Percentiles rank a stretch among this genome's conserved stretches.
Conservation (phyloP, 805 yeast species). For the Starmerella stigmatis region DNA sequence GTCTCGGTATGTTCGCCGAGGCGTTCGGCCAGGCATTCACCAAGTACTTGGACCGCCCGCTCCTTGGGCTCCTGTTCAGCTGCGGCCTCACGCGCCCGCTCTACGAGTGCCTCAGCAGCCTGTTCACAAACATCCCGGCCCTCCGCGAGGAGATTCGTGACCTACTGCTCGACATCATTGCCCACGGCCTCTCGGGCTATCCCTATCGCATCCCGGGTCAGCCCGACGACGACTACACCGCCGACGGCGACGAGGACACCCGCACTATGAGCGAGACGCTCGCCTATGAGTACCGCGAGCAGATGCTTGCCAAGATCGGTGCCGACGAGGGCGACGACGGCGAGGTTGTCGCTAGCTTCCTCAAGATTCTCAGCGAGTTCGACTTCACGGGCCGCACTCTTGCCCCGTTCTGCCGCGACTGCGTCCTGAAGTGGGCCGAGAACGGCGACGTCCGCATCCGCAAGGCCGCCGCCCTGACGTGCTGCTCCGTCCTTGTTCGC, state of each 20-base stretch:
- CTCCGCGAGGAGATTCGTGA: slow-evolving; percentile 62
- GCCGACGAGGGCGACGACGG: slow-evolving; percentile 41
- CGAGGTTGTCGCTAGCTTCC: slow-evolving; percentile 58
- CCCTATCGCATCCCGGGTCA: slow-evolving; percentile 78
- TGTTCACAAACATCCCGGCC: slow-evolving; percentile 69
- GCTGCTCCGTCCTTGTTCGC: slow-evolving; percentile 60
- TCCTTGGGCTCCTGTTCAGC: slow-evolving; percentile 64
- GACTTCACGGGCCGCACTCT: slow-evolving; percentile 65
- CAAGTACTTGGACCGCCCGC: slow-evolving; percentile 72
- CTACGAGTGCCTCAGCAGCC: slow-evolving; percentile 59
- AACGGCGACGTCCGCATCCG: slow-evolving; percentile 72
- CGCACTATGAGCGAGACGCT: slow-evolving; percentile 22
- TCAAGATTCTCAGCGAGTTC: slow-evolving; percentile 65
- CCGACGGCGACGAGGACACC: slow-evolving; percentile 11
- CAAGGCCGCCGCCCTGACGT: slow-evolving; percentile 72
- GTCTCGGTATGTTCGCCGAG: slow-evolving; percentile 72
- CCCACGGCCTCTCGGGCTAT: slow-evolving; percentile 70
- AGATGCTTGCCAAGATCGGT: slow-evolving; percentile 62
- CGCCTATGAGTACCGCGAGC: slow-evolving; percentile 70
- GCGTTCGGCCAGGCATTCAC: slow-evolving; percentile 92
- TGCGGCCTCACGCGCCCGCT: slow-evolving; percentile 79
- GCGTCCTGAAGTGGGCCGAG: slow-evolving; percentile 74
- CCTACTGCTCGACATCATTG: slow-evolving; percentile 57
- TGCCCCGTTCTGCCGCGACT: slow-evolving; percentile 77
- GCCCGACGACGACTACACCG: slow-evolving; percentile 34